Percentiles rank a stretch among this genome's conserved stretches.
phyloP scores from a whole-genome alignment of 768 basidiomycete species.

The Boletus eberwhitei region DNA sequence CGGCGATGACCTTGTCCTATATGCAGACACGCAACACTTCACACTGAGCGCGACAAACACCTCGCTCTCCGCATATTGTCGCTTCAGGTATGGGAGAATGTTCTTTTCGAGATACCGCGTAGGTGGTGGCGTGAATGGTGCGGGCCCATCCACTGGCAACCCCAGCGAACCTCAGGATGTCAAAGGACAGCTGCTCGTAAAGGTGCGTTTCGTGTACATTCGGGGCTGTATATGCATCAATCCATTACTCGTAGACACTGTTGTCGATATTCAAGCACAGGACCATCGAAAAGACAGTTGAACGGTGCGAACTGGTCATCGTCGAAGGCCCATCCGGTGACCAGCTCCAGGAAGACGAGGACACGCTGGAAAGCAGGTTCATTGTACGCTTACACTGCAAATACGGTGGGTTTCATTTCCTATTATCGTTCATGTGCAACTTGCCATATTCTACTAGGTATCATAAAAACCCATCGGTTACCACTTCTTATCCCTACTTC shows the following conservation, averaged over 20 bases:
- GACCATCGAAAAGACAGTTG: constrained; percentile 73
- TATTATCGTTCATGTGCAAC: background rate
- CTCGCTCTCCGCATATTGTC: constrained; percentile 77
- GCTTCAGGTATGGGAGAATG: constrained; percentile 62
- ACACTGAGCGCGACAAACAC: constrained; percentile 74
- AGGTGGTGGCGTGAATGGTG: constrained; percentile 18
- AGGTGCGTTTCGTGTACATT: constrained; percentile 40
- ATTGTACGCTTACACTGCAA: constrained; percentile 77
- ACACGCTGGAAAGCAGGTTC: constrained; percentile 68
- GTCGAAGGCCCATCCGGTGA: constrained; percentile 46
- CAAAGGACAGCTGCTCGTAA: constrained; percentile 66
- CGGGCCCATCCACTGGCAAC: constrained; percentile 11
- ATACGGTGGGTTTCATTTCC: constrained; percentile 51
- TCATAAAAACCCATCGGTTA: constrained; percentile 78
- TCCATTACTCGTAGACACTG: constrained; percentile 47
- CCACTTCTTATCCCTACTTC: constrained; percentile 55
- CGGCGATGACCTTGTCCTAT: constrained; percentile 74
- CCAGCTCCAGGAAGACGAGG: constrained; percentile 38
- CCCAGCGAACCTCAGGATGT: constrained; percentile 42
- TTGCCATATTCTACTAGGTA: constrained; percentile 43
- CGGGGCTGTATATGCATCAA: background rate
- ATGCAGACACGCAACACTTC: constrained; percentile 57
- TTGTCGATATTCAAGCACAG: constrained; percentile 72
- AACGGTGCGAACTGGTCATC: constrained; percentile 72
- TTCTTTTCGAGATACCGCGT: constrained; percentile 72